Percentiles rank a stretch among this genome's conserved stretches.
These are phyloP conservation scores for Scorias spongiosa DNA, from an alignment of 2,329 filamentous ascomycete species.

Conservation along the genomic window DNA sequence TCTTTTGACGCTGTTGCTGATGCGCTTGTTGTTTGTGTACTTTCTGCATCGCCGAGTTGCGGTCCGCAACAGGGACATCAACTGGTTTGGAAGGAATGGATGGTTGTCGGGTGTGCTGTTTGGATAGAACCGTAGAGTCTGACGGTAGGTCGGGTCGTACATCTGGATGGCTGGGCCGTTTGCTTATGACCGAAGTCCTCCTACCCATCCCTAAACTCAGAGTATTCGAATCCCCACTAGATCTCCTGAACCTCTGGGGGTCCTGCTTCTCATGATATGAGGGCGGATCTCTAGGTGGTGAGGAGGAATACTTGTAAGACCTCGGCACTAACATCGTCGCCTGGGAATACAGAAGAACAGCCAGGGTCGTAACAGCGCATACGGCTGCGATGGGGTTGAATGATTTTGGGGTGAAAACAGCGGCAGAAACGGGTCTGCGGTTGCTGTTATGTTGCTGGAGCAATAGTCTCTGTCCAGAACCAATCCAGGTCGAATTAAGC, in stretches of 20 bases:
- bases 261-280: neutral
- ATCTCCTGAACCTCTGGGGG: too few species aligned
- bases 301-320: conserved; percentile 27
- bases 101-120: too few species aligned
- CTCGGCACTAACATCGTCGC: conserved; percentile 29
- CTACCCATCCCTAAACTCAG: neutral
- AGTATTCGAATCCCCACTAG: too few species aligned
- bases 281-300: conserved; percentile 10
- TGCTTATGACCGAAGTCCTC: neutral
- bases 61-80: conserved; percentile 7
- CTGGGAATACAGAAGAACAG: neutral
- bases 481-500: too few species aligned
- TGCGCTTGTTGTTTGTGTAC: neutral
- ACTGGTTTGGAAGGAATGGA: conserved; percentile 7
- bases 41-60: conserved; percentile 2
- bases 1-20: conserved; percentile 10
- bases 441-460: too few species aligned
- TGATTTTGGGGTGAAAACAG: too few species aligned
- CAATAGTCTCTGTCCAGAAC: too few species aligned
- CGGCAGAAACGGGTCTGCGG: too few species aligned
- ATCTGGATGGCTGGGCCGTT: neutral
- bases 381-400: too few species aligned
- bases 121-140: too few species aligned
- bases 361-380: too few species aligned
- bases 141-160: neutral